phyloP scores from a whole-genome alignment of 2,329 filamentous ascomycete species.

The Penicillium fuscoglaucum region DNA sequence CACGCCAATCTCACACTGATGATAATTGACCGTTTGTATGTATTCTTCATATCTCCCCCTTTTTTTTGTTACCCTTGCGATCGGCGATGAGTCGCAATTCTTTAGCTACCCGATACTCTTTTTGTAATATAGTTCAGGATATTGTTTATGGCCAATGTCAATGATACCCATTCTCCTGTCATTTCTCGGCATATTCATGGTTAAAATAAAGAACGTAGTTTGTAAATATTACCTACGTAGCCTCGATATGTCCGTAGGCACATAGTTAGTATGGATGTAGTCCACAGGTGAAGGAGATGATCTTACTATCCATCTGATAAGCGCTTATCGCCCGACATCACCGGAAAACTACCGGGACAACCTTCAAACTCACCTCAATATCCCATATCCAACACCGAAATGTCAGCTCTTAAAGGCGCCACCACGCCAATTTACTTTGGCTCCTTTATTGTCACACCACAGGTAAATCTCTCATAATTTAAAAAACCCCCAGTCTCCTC shows the following conservation, averaged over 20 bases:
- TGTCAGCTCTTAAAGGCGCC: constrained; percentile 35
- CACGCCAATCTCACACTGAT: constrained; percentile 11
- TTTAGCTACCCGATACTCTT: constrained; percentile 9
- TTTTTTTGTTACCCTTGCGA: background rate
- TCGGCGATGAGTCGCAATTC: background rate
- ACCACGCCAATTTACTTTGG: constrained; percentile 64
- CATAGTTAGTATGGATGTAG: too few relatives aligned
- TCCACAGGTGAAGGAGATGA: too few relatives aligned
- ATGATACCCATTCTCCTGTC: constrained; percentile 27
- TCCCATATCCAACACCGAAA: constrained; percentile 13
- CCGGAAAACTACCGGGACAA: background rate
- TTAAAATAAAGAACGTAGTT: background rate
- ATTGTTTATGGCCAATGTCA: constrained; percentile 27
- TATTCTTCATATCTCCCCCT: background rate
- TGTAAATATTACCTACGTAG: background rate
- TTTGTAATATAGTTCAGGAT: constrained; percentile 28
- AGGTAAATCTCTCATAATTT: constrained; percentile 50
- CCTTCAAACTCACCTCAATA: background rate
- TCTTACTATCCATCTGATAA: constrained; percentile 2
- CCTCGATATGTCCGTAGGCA: background rate
- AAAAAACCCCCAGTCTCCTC: background rate
- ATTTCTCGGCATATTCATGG: background rate
- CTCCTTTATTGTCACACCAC: constrained; percentile 71
- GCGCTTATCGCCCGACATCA: constrained; percentile 10
- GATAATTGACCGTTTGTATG: constrained; percentile 5